These are phyloP conservation scores for Daucus carota DNA, from an alignment of 129 eudicot genomes.

Conservation along the genomic window DH1_v3.0 NC_030382.2:33827501-33828000, in stretches of 20 bases:
- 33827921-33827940: not conserved
- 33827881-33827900: not conserved
- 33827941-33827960: too few relatives aligned
- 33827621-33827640: slow-evolving; percentile 7
- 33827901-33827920: not conserved
- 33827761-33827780: not conserved
- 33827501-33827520: slow-evolving; percentile 94
- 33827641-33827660: slow-evolving; percentile 9
- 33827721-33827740: slow-evolving; percentile 99
- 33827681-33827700: slow-evolving; percentile 95
- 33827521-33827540: slow-evolving; percentile 95
- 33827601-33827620: slow-evolving; percentile 1
- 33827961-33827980: too few relatives aligned
- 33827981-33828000: too few relatives aligned
- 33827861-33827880: too few relatives aligned
- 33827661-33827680: slow-evolving; percentile 66
- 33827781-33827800: not conserved
- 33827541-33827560: slow-evolving; percentile 94
- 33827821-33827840: not conserved
- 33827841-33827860: not conserved
- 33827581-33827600: slow-evolving; percentile 65
- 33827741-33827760: slow-evolving; percentile 69
- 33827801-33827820: not conserved
- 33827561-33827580: slow-evolving; percentile 90
- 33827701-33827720: slow-evolving; percentile 84